Evolutionary conservation across 805 yeast species (phyloP).

Genomic region (Metschnikowia anglica): DNA sequence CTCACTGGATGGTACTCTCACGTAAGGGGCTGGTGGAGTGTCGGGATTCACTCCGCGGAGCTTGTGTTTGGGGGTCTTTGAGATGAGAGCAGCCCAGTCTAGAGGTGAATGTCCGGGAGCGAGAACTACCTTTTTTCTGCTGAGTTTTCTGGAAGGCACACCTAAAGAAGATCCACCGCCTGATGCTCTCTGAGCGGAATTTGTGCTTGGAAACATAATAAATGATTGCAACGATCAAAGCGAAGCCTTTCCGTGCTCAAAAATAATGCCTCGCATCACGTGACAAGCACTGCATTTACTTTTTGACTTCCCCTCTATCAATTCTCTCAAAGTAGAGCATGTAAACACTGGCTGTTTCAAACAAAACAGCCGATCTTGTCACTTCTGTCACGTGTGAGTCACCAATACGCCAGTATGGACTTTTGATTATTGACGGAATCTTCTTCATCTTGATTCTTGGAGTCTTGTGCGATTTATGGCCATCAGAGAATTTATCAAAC

Average conservation of each 20-base stretch:
- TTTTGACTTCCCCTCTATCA: constrained; percentile 25
- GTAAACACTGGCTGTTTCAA: constrained; percentile 76
- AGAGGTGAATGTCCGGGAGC: constrained; percentile 82
- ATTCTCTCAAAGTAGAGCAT: constrained; percentile 76
- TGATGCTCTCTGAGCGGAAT: constrained; percentile 38
- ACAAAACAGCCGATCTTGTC: constrained; percentile 53
- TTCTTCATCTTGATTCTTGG: constrained; percentile 46
- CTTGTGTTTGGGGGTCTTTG: constrained; percentile 42
- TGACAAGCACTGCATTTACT: constrained; percentile 10
- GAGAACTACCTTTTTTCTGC: constrained; percentile 54
- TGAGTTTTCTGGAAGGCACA: constrained; percentile 16
- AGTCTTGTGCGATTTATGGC: constrained; percentile 11
- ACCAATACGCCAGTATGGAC: constrained; percentile 83
- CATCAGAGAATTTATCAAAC: constrained; percentile 15
- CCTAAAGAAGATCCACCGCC: constrained; percentile 12
- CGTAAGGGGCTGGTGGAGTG: constrained; percentile 51
- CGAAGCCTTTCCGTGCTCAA: not conserved
- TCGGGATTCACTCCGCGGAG: constrained; percentile 53
- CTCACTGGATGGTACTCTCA: constrained; percentile 56
- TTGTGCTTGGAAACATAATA: constrained; percentile 24
- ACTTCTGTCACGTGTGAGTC: constrained; percentile 72
- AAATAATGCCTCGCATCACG: constrained; percentile 9
- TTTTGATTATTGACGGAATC: constrained; percentile 52
- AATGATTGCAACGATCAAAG: not conserved
- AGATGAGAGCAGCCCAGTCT: constrained; percentile 74